These are phyloP conservation scores for Austroboletus sp. DNA, from an alignment of 1,284 basidiomycete species.

Conservation along the genomic window DNA sequence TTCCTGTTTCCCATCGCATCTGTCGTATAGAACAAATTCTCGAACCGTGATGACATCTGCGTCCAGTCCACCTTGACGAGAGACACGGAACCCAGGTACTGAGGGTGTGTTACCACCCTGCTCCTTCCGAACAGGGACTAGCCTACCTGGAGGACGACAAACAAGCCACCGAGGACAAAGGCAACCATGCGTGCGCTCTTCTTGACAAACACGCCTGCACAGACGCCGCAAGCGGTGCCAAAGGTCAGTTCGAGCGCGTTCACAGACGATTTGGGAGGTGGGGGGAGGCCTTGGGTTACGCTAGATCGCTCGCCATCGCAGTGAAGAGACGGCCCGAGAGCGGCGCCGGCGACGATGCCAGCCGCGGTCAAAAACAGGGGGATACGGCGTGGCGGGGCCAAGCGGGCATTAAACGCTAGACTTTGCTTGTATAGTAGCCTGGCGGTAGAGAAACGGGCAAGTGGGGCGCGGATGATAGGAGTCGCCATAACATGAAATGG, in stretches of 20 bases:
- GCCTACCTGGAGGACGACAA: constrained; percentile 78
- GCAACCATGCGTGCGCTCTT: constrained; percentile 83
- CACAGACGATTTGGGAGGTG: constrained; percentile 62
- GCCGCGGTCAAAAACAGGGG: constrained; percentile 21
- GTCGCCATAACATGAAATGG: constrained; percentile 8
- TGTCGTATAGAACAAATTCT: constrained; percentile 62
- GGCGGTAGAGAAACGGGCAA: not conserved
- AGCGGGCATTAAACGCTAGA: not conserved
- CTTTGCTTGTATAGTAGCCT: not conserved
- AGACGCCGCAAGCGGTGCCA: constrained; percentile 81
- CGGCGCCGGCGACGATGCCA: constrained; percentile 34
- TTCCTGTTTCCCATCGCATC: constrained; percentile 47
- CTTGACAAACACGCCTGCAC: constrained; percentile 89
- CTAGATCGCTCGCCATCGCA: constrained; percentile 35
- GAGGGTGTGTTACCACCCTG: constrained; percentile 1
- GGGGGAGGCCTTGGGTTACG: constrained; percentile 26
- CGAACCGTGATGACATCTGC: constrained; percentile 55
- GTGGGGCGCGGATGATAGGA: constrained; percentile 9
- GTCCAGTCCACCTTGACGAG: constrained; percentile 79
- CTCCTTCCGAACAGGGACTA: not conserved
- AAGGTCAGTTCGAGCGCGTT: constrained; percentile 81
- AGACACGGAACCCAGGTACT: constrained; percentile 73
- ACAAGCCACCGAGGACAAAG: constrained; percentile 78
- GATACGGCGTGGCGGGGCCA: constrained; percentile 4
- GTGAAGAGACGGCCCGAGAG: constrained; percentile 32